Percentiles rank a stretch among this genome's conserved stretches.
phyloP scores from a whole-genome alignment of 1,284 basidiomycete species.

The Kalmanozyma brasiliensis region DNA sequence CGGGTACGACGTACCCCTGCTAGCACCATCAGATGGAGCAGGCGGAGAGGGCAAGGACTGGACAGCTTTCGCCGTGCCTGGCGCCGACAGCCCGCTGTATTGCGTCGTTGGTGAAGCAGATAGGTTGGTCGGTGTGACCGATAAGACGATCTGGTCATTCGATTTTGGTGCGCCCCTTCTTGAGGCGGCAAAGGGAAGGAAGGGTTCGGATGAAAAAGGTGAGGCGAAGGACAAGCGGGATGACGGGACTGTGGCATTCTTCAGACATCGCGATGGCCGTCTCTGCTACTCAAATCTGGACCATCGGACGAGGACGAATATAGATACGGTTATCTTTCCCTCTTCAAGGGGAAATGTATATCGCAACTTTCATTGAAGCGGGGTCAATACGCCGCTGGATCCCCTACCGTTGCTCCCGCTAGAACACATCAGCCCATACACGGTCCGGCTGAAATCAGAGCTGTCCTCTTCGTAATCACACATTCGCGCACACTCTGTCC shows the following conservation, averaged over 20 bases:
- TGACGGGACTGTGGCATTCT: slow-evolving; percentile 17
- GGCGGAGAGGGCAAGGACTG: slow-evolving; percentile 11
- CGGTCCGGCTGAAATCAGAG: too few species aligned
- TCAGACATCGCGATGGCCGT: slow-evolving; percentile 7
- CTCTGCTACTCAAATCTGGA: slow-evolving; percentile 15
- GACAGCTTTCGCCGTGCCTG: slow-evolving; percentile 32
- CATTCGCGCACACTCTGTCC: slow-evolving; percentile 1
- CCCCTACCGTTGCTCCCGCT: too few species aligned
- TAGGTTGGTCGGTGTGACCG: slow-evolving; percentile 31
- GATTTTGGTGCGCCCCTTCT: slow-evolving; percentile 27
- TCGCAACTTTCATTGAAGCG: too few species aligned
- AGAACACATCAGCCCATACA: too few species aligned
- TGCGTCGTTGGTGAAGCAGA: slow-evolving; percentile 14
- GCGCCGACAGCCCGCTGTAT: slow-evolving; percentile 34
- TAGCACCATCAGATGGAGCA: neutral
- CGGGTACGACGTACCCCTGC: slow-evolving; percentile 13
- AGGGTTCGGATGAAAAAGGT: too few species aligned
- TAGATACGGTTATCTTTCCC: too few species aligned
- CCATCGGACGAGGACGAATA: too few species aligned
- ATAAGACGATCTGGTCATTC: slow-evolving; percentile 35
- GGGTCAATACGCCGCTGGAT: too few species aligned
- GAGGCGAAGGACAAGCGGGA: neutral
- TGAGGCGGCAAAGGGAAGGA: too few species aligned
- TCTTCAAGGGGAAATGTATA: too few species aligned
- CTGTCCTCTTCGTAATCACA: neutral